Conservation (phyloP, 495 filamentous ascomycete genomes). For the Geoglossum glabrum region DNA sequence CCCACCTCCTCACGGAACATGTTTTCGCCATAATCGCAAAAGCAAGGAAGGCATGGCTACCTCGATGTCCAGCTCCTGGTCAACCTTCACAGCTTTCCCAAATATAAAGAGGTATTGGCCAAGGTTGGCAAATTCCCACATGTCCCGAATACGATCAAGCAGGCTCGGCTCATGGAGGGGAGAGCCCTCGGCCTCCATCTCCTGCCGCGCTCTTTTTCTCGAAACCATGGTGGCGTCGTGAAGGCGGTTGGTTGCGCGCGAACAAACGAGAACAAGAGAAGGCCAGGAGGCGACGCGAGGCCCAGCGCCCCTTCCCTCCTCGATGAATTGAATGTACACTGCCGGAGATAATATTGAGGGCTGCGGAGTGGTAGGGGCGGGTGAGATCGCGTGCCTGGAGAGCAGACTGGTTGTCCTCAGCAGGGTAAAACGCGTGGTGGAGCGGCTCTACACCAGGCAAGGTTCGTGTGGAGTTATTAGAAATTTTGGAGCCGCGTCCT, state of each 20-base stretch:
- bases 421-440: not conserved
- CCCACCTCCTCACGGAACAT: constrained; percentile 1
- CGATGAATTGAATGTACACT: not conserved
- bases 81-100: constrained; percentile 70
- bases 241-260: not conserved
- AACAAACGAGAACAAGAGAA: not conserved
- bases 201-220: constrained; percentile 53
- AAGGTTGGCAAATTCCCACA: constrained; percentile 89
- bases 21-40: not conserved
- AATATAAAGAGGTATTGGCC: constrained; percentile 87
- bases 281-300: not conserved
- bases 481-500: not conserved
- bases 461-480: not conserved
- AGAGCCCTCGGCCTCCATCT: constrained; percentile 33
- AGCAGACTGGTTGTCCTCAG: not conserved
- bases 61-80: constrained; percentile 69
- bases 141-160: constrained; percentile 55
- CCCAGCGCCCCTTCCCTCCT: not conserved
- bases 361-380: not conserved
- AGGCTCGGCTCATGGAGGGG: constrained; percentile 29
- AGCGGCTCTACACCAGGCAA: not conserved
- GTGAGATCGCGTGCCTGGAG: not conserved
- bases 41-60: constrained; percentile 28
- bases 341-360: not conserved
- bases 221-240: constrained; percentile 25